Base-by-base conservation (phyloP, 345 rosid genomes). In the Ceriops zippeliana region DNA sequence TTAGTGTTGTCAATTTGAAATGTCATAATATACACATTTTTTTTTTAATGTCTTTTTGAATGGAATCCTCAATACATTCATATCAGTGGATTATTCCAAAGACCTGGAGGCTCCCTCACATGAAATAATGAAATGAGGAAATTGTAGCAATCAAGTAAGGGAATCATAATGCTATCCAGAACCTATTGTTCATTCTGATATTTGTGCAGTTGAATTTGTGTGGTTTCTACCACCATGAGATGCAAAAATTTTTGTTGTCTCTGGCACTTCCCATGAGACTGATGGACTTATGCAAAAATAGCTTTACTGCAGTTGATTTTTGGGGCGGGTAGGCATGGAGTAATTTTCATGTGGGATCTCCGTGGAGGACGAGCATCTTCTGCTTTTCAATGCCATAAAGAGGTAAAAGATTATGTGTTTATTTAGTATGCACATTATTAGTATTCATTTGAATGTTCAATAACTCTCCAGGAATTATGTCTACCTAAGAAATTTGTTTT, bases 291-390 rank as follows among this genome's bases (percentile, higher is more conserved):
- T 6, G 54, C 30, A 20, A 22, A 70, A 51, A 35, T 54, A 51
- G 47, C 72, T 81, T 64, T 61, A 16, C 34, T 74, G 56, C 56
- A 93, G 98, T 78, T 79, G 61, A 79, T 95, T 70, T 85, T 90
- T 70, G 96, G 90, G 61, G 96, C 96, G 67, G 91, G 92, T 67
- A 82, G 81, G 80, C 65, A 75, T 69, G 99, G 98, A 73, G 78
- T 65, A 60, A 80, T 95, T 66, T 84, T 86, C 68, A 61, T 84
- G 62, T 95, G 98, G 98, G 98, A 95, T 85, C 86, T 95, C 67
- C 91, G 99, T 61, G 92, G 97, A 52, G 99, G 99, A 74, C 86
- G 85, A 62, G 72, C 71, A 64, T 79, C 93, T 78, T 67, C 82
- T 67, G 87, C 83, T 75, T 85, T 92, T 64, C 96, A 85, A 71